Evolutionary conservation across 176 grass and related monocot genomes (phyloP).

Genomic region (Ensete ventricosum): DNA sequence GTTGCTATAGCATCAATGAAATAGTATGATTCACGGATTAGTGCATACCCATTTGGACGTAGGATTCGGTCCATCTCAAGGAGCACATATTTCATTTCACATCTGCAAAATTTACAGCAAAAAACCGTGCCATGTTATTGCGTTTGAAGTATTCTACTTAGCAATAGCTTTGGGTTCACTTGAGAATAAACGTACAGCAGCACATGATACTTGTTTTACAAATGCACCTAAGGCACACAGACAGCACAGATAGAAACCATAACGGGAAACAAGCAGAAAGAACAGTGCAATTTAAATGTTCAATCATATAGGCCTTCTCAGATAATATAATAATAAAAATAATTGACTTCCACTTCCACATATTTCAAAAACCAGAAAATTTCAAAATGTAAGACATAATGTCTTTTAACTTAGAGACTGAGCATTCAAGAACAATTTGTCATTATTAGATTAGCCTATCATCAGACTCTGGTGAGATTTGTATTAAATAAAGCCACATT

Average conservation of each 20-base stretch:
- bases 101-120: slow-evolving; percentile 32
- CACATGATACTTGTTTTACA: too few species aligned
- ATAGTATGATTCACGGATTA: slow-evolving; percentile 75
- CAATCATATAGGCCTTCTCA: neutral
- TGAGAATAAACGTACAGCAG: too few species aligned
- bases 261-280: neutral
- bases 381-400: too few species aligned
- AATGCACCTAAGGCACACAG: neutral
- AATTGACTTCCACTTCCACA: neutral
- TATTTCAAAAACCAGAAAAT: neutral
- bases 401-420: too few species aligned
- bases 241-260: neutral
- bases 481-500: too few species aligned
- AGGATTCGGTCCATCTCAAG: slow-evolving; percentile 96
- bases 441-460: too few species aligned
- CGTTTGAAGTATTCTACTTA: neutral
- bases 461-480: too few species aligned
- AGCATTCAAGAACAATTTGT: too few species aligned
- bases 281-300: neutral
- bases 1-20: slow-evolving; percentile 61
- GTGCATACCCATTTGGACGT: slow-evolving; percentile 60
- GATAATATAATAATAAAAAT: neutral
- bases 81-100: slow-evolving; percentile 77
- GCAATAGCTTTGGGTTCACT: neutral
- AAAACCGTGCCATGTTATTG: neutral